Conservation (phyloP, 2,329 filamentous ascomycete genomes). For the Aureobasidium sp. region DNA sequence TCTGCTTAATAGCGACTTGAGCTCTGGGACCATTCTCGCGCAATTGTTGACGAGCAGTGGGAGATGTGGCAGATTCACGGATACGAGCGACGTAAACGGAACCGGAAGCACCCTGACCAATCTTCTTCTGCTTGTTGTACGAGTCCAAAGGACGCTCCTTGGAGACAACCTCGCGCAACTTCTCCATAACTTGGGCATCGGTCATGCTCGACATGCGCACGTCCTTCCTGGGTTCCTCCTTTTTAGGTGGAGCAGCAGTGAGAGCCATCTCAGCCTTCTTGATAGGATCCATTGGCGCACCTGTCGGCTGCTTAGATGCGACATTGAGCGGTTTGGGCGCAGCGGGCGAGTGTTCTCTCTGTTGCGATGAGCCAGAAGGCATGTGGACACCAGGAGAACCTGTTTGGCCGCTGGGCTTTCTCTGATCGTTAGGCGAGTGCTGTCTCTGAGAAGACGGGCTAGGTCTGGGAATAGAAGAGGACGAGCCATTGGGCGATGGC, state of each 20-base stretch:
- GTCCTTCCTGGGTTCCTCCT: slow-evolving; percentile 76
- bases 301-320: slow-evolving; percentile 40
- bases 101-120: slow-evolving; percentile 94
- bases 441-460: slow-evolving; percentile 25
- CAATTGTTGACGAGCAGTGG: slow-evolving; percentile 68
- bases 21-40: slow-evolving; percentile 72
- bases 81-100: slow-evolving; percentile 97
- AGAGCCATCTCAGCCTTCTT: slow-evolving; percentile 87
- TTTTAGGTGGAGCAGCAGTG: slow-evolving; percentile 50
- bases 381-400: slow-evolving; percentile 3
- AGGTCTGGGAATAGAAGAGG: slow-evolving; percentile 9
- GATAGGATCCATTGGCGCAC: slow-evolving; percentile 56
- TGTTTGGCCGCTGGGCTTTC: slow-evolving; percentile 23
- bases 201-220: slow-evolving; percentile 98
- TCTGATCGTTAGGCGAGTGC: slow-evolving; percentile 25
- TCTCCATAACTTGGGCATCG: slow-evolving; percentile 94
- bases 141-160: slow-evolving; percentile 91
- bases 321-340: slow-evolving; percentile 48
- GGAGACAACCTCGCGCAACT: slow-evolving; percentile 86
- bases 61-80: slow-evolving; percentile 78
- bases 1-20: slow-evolving; percentile 98
- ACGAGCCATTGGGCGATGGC: slow-evolving; percentile 38
- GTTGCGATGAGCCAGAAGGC: slow-evolving; percentile 17
- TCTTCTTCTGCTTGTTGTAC: slow-evolving; percentile 99
- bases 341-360: slow-evolving; percentile 22